phyloP scores from a whole-genome alignment of 352 stramenopile species.

The Globisporangium okanoganense region DNA sequence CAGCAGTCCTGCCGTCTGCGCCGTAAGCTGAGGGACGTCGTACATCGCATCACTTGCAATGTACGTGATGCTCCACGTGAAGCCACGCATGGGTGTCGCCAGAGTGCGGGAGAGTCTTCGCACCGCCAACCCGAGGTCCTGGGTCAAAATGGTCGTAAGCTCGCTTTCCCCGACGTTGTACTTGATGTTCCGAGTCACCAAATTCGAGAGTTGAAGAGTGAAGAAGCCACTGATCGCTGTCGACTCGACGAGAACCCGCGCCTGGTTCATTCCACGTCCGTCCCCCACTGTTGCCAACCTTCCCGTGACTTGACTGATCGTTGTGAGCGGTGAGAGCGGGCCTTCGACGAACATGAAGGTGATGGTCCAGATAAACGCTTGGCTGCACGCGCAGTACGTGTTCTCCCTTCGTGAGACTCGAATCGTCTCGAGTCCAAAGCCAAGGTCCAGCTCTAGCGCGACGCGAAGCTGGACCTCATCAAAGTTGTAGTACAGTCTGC shows the following conservation, averaged over 20 bases:
- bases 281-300: conserved; percentile 51
- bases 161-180: conserved; percentile 58
- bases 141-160: conserved; percentile 48
- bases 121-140: conserved; percentile 57
- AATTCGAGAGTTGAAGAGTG: conserved; percentile 48
- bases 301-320: conserved; percentile 49
- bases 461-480: conserved; percentile 63
- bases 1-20: conserved; percentile 46
- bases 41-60: conserved; percentile 58
- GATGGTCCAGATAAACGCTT: conserved; percentile 73
- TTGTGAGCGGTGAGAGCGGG: conserved; percentile 41
- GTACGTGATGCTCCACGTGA: conserved; percentile 80
- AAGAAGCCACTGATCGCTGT: conserved; percentile 63
- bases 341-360: conserved; percentile 74
- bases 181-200: conserved; percentile 64
- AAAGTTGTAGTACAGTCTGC: conserved; percentile 62
- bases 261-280: conserved; percentile 31
- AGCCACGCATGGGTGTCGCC: conserved; percentile 37
- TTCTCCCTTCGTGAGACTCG: conserved; percentile 54
- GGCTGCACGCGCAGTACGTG: conserved; percentile 63
- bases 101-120: conserved; percentile 44
- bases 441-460: conserved; percentile 73
- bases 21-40: conserved; percentile 47
- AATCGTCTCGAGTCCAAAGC: conserved; percentile 55
- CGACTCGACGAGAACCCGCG: conserved; percentile 53